Evolutionary conservation across 495 filamentous ascomycete genomes (phyloP).

Genomic region (Penicillium waksmanii): DNA sequence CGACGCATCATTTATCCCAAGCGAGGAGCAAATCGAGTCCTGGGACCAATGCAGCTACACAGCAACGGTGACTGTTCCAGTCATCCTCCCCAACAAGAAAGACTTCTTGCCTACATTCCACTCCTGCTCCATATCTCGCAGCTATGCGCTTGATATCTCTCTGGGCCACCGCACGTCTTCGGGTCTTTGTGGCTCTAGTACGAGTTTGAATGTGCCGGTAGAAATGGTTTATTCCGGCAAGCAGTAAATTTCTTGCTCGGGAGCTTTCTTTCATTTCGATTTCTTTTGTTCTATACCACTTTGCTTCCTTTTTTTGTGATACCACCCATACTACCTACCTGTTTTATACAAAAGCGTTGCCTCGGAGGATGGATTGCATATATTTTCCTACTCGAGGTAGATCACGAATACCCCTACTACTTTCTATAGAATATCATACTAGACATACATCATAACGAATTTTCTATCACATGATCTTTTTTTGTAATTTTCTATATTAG

Average conservation of each 20-base stretch:
- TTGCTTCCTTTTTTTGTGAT: neutral
- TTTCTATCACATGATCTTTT: too few species aligned
- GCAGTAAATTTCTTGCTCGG: neutral
- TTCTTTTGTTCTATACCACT: constrained; percentile 8
- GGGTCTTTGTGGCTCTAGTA: constrained; percentile 5
- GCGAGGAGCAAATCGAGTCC: neutral
- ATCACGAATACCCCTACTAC: too few species aligned
- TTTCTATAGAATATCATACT: too few species aligned
- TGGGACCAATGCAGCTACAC: constrained; percentile 50
- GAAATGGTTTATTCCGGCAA: constrained; percentile 1
- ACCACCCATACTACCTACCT: neutral
- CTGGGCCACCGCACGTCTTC: constrained; percentile 34
- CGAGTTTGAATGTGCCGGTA: neutral
- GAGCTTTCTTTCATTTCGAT: neutral
- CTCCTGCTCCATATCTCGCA: constrained; percentile 71
- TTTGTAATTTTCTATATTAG: too few species aligned
- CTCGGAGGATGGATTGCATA: neutral
- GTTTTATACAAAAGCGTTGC: neutral
- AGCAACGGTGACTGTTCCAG: constrained; percentile 63
- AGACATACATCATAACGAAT: too few species aligned
- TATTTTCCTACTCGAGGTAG: too few species aligned
- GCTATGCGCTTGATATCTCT: constrained; percentile 68
- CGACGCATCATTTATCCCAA: neutral
- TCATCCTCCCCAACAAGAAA: constrained; percentile 65
- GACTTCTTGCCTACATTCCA: constrained; percentile 78